Percentiles rank a stretch among this genome's conserved stretches.
These are phyloP conservation scores for Penicillium turbatum DNA, from an alignment of 495 filamentous ascomycete species.

Conservation along the genomic window DNA sequence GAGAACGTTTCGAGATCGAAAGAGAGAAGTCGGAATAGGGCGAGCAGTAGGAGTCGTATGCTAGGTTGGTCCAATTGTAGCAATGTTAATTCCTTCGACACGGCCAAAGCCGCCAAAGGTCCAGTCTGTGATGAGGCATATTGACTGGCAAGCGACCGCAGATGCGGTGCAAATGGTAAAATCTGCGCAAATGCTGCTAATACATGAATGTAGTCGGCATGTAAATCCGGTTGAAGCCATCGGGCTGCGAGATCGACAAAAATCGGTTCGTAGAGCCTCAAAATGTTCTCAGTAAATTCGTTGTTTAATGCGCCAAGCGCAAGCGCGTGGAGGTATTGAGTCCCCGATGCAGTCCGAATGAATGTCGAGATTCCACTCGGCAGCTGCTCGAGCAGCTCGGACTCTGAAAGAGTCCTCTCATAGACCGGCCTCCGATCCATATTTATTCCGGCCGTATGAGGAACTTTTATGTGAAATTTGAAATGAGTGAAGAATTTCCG, in stretches of 20 bases:
- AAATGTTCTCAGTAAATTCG: slow-evolving; percentile 60
- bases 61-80: slow-evolving; percentile 34
- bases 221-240: slow-evolving; percentile 55
- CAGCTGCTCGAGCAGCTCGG: slow-evolving; percentile 48
- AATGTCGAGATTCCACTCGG: slow-evolving; percentile 61
- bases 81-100: slow-evolving; percentile 36
- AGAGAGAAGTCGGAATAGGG: slow-evolving; percentile 70
- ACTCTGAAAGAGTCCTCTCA: slow-evolving; percentile 43
- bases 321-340: slow-evolving; percentile 65
- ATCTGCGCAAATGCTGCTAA: slow-evolving; percentile 74
- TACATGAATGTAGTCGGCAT: slow-evolving; percentile 45
- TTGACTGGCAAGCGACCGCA: slow-evolving; percentile 48
- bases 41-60: slow-evolving; percentile 51
- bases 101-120: slow-evolving; percentile 37
- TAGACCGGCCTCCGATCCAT: slow-evolving; percentile 46
- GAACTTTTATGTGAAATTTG: slow-evolving; percentile 28
- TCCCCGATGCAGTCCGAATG: slow-evolving; percentile 57
- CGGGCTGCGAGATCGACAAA: slow-evolving; percentile 76
- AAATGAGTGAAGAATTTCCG: slow-evolving; percentile 21
- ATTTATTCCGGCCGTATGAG: slow-evolving; percentile 36
- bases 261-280: slow-evolving; percentile 62
- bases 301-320: slow-evolving; percentile 62
- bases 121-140: slow-evolving; percentile 42
- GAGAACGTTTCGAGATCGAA: slow-evolving; percentile 65
- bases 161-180: slow-evolving; percentile 70